Evolutionary conservation across 257 asterid genomes (phyloP), one percentile per base, ranked within the genome.

Genomic region (Nemophila menziesii): DNA sequence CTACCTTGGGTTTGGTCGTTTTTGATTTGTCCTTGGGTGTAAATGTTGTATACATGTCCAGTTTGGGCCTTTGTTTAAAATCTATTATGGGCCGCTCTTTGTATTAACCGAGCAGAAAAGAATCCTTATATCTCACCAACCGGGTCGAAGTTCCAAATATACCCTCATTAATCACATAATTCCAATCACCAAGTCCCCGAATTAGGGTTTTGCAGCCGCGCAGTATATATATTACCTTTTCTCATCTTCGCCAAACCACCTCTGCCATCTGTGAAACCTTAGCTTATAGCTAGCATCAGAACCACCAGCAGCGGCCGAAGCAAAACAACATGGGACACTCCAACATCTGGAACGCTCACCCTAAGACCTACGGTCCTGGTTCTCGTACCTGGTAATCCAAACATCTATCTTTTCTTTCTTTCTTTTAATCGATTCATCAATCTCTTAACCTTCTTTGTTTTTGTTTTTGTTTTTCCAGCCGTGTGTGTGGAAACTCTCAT

Each of bases 321-420:
- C 1, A 14, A 15, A 4, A 8, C 20, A 0, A 40, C 11, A 67
- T 72, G 80, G 76, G 80, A 0, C 67, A 64, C 65, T 46, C 80
- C 36, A 67, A 72, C 52, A 39, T 67, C 16, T 72, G 73, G 76
- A 67, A 68, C 48, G 42, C 80, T 54, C 76, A 72, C 34, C 80
- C 76, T 8, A 72, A 72, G 48, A 64, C 5, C 43, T 68, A 68
- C 39, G 76, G 80, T 38, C 72, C 76, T 5, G 78, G 78, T 2
- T 66, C 78, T 21, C 66, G 75, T 42, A 63, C 61, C 29, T 58
- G 71, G 71, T 66, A 66, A 29, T 11, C 4, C 33, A 5, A 7
- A 8, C 4, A 36, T n/a, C 22, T 1, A 3, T 36, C 7, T 7
- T 27, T 11, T 11, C 33, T 16, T 4, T 6, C 8, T 3, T 12